Evolutionary conservation across 257 asterid species (phyloP).

Genomic region (Solanum paucissectum): DNA sequence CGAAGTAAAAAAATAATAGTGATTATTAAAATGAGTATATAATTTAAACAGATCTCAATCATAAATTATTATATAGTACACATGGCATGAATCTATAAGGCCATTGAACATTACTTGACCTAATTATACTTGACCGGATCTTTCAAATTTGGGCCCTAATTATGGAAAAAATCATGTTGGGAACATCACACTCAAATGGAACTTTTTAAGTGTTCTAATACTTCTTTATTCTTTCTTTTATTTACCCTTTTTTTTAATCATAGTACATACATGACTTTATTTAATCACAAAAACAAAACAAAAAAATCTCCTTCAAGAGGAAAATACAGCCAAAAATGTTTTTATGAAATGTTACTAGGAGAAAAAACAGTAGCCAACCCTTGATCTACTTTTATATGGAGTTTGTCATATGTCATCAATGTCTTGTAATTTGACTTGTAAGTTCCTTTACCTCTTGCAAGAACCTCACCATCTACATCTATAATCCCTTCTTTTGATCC

Average conservation of each 20-base stretch:
- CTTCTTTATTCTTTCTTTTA: background rate
- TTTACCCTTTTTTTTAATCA: too few species aligned
- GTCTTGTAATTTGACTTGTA: slow-evolving; percentile 57
- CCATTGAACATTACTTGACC: too few species aligned
- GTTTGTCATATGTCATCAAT: slow-evolving; percentile 60
- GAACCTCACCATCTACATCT: slow-evolving; percentile 41
- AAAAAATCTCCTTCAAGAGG: background rate
- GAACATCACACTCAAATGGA: too few species aligned
- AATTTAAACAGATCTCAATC: too few species aligned
- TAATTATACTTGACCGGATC: too few species aligned
- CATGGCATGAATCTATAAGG: too few species aligned
- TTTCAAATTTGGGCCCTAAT: fast-evolving
- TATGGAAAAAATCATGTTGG: too few species aligned
- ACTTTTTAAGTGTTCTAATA: fast-evolving
- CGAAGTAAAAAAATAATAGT: too few species aligned
- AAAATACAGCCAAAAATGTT: background rate
- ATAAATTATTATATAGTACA: too few species aligned
- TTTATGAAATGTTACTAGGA: slow-evolving; percentile 16
- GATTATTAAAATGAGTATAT: too few species aligned
- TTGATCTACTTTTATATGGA: slow-evolving; percentile 58
- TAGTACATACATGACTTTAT: too few species aligned
- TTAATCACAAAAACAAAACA: background rate
- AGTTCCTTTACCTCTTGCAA: slow-evolving; percentile 74
- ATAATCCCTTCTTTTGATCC: slow-evolving; percentile 29
- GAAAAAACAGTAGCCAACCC: slow-evolving; percentile 84